A percentile compares a stretch with the other conserved stretches of the same genome.
Evolutionary conservation across 2,329 filamentous ascomycete species (phyloP).

Genomic region (Polytolypa hystricis): DNA sequence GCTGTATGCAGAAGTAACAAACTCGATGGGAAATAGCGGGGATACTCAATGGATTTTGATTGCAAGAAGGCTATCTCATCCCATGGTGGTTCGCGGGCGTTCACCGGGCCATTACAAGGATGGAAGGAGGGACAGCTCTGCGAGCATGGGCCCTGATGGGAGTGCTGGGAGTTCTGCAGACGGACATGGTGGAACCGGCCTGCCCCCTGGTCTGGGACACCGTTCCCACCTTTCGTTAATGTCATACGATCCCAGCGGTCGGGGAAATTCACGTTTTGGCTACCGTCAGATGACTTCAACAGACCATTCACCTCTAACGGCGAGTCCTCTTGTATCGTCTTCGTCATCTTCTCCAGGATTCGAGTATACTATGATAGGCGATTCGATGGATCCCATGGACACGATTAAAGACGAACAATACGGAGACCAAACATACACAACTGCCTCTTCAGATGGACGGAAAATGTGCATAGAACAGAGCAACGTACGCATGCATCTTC

Average conservation of each 20-base stretch:
- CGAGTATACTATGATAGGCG: conserved; percentile 27
- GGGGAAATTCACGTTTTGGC: conserved; percentile 23
- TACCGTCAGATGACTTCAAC: conserved; percentile 26
- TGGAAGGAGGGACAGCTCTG: conserved; percentile 55
- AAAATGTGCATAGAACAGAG: conserved; percentile 15
- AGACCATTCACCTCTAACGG: conserved; percentile 28
- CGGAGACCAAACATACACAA: conserved; percentile 20
- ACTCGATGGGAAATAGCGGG: conserved; percentile 26
- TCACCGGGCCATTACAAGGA: conserved; percentile 73
- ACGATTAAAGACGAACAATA: conserved; percentile 28
- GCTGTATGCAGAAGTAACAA: conserved; percentile 59
- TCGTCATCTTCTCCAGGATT: conserved; percentile 28
- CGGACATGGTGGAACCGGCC: conserved; percentile 17
- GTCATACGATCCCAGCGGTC: conserved; percentile 25
- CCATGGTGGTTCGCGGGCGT: conserved; percentile 77
- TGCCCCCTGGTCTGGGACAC: conserved; percentile 23
- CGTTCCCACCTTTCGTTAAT: conserved; percentile 24
- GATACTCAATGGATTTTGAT: conserved; percentile 56
- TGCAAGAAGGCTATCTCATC: conserved; percentile 60
- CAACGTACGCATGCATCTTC: conserved; percentile 16
- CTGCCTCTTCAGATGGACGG: conserved; percentile 14
- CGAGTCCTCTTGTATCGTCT: conserved; percentile 29
- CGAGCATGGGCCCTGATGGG: conserved; percentile 59
- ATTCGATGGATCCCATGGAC: conserved; percentile 30
- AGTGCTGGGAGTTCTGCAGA: conserved; percentile 39